These are phyloP conservation scores for Lactifluus pinguis DNA, from an alignment of 768 basidiomycete species.

Conservation along the genomic window DNA sequence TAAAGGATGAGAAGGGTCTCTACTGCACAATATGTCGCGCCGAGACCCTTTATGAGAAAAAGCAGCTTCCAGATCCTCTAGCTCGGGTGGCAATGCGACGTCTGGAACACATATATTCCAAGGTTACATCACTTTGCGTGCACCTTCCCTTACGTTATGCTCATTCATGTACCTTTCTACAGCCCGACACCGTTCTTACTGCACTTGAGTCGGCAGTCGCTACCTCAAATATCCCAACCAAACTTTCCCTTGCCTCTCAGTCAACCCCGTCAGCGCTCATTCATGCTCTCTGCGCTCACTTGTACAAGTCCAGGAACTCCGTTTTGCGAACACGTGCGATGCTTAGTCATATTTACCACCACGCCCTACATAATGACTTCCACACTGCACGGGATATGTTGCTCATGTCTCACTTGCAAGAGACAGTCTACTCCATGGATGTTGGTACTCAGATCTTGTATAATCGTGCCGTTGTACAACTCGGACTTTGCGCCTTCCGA, in stretches of 20 bases:
- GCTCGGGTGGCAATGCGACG: conserved; percentile 90
- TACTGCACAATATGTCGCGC: conserved; percentile 91
- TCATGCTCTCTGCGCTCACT: conserved; percentile 80
- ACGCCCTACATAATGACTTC: conserved; percentile 94
- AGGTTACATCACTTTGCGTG: conserved; percentile 42
- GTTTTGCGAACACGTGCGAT: conserved; percentile 93
- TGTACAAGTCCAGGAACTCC: conserved; percentile 88
- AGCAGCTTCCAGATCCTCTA: conserved; percentile 65
- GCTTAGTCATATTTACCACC: conserved; percentile 95
- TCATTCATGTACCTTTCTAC: conserved; percentile 14
- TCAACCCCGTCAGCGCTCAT: conserved; percentile 67
- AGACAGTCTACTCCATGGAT: conserved; percentile 92
- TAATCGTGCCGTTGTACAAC: conserved; percentile 94
- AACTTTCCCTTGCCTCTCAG: conserved; percentile 47
- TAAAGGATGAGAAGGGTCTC: conserved; percentile 92
- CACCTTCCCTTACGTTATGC: conserved; percentile 1
- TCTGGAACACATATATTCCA: conserved; percentile 95
- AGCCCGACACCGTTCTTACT: conserved; percentile 91
- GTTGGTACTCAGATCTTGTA: conserved; percentile 96
- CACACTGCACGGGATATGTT: conserved; percentile 96
- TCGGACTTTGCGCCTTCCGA: conserved; percentile 95
- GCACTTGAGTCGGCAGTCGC: conserved; percentile 73
- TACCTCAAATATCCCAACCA: conserved; percentile 49
- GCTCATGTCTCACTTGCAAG: conserved; percentile 97
- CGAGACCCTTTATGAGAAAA: conserved; percentile 84